Evolutionary conservation across 1,284 basidiomycete genomes (phyloP), one percentile per base, ranked within the genome.

Genomic region (Golubevia pallescens): DNA sequence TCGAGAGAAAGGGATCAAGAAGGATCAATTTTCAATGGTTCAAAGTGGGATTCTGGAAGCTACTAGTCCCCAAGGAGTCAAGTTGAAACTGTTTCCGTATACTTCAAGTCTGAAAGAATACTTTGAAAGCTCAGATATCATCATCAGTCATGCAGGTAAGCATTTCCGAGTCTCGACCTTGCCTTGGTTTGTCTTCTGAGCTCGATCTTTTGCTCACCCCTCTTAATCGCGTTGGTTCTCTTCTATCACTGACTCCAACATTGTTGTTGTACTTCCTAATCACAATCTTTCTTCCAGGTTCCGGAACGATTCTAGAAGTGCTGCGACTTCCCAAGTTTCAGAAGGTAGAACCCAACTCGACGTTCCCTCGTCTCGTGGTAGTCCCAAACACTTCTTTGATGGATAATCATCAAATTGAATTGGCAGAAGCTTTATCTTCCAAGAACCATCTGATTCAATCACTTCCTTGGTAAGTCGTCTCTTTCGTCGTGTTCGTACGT

Each of bases 381-480:
- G 77, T 84, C 24, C 78, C 81, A 3, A 84, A 84, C 58, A 69
- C 71, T 2, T 66, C 70, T 53, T 65, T 84, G 57, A 84, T 84
- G 81, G 80, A 84, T 66, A 77, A 84, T 51, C 81, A 84, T 52
- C 81, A 84, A 64, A 68, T 71, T 1, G 81, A 84, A 59, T 65
- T 84, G 10, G 79, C 78, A 1, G 65, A 73, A 21, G 75, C 75
- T 1, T 58, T 80, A 38, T 38, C 34, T 38, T 5, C 34, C 5
- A 38, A 38, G 34, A 38, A 38, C 10, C 10, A 38, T 38, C 34
- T 38, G 3, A 4, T 38, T 38, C 34, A 38, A 10, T 38, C 34
- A 38, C 34, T 38, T 10, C 34, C 34, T 38, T 38, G 34, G 34
- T 38, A 5, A 38, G 34, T 38, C 34, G 34, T 38, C 10, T 38